Conservation (phyloP, 176 grass and related monocot species). For the Stipa capillata region DNA sequence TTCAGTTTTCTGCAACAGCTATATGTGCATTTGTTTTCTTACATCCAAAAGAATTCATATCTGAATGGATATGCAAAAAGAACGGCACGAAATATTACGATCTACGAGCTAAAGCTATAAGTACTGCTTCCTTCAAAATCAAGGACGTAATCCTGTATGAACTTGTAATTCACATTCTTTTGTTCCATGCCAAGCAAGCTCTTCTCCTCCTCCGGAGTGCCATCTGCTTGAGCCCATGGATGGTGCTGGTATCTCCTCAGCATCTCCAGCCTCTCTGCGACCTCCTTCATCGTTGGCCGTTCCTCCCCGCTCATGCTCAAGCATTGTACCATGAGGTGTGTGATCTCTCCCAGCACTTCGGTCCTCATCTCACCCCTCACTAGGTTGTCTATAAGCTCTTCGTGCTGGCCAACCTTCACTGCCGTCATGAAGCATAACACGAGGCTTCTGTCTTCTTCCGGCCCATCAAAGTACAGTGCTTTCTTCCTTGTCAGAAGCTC, state of each 20-base stretch:
- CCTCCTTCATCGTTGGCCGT: slow-evolving; percentile 61
- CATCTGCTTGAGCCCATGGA: slow-evolving; percentile 8
- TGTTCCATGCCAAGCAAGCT: slow-evolving; percentile 37
- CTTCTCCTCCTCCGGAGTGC: slow-evolving; percentile 8
- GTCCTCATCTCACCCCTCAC: slow-evolving; percentile 21
- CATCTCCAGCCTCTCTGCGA: slow-evolving; percentile 35
- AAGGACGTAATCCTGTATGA: background rate
- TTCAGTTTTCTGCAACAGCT: background rate
- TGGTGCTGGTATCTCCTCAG: slow-evolving; percentile 35
- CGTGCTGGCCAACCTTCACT: slow-evolving; percentile 7
- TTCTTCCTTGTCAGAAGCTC: slow-evolving; percentile 67
- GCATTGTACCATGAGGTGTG: slow-evolving; percentile 42
- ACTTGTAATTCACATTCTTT: background rate
- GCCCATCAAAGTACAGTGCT: slow-evolving; percentile 38
- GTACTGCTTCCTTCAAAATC: slow-evolving; percentile 32
- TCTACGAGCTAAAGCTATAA: background rate
- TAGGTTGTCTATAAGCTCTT: slow-evolving; percentile 44
- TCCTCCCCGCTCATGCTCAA: slow-evolving; percentile 50
- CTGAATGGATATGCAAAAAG: background rate
- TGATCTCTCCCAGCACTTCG: slow-evolving; percentile 35
- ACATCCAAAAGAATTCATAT: background rate
- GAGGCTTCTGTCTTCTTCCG: slow-evolving; percentile 35
- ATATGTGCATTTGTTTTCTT: background rate
- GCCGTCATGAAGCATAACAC: slow-evolving; percentile 42
- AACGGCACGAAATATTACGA: background rate